Conservation (phyloP, 164 flowering plant species). For the Echeveria elegans region DNA sequence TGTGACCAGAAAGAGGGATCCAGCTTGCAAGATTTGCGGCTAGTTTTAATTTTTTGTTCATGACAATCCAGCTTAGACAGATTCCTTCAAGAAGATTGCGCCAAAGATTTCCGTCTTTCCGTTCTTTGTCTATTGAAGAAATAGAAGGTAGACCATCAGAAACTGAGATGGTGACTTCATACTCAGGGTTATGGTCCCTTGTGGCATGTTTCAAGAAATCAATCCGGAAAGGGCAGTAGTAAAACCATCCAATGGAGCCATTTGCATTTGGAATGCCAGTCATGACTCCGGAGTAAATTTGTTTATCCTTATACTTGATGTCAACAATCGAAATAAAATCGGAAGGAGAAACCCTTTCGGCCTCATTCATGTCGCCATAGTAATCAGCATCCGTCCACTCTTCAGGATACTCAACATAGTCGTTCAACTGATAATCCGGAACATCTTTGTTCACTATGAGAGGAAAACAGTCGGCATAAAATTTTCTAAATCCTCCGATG, state of each 20-base stretch:
- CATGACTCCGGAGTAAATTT: conserved; percentile 72
- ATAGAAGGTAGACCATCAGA: conserved; percentile 67
- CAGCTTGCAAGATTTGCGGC: too few relatives aligned
- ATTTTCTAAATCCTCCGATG: too few relatives aligned
- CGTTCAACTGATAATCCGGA: conserved; percentile 38
- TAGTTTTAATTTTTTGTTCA: conserved; percentile 60
- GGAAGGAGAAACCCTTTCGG: too few relatives aligned
- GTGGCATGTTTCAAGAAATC: conserved; percentile 56
- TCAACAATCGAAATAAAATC: conserved; percentile 84
- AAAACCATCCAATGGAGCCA: conserved; percentile 70
- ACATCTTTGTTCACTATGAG: conserved; percentile 79
- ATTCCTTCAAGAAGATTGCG: conserved; percentile 67
- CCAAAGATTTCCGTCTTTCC: conserved; percentile 92
- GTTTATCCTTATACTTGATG: conserved; percentile 56
- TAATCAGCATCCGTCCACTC: too few relatives aligned
- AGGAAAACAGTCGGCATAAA: too few relatives aligned
- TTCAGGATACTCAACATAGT: too few relatives aligned
- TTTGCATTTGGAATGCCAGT: conserved; percentile 86
- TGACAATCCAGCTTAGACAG: conserved; percentile 80
- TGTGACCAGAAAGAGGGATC: too few relatives aligned
- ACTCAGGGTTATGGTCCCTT: conserved; percentile 33
- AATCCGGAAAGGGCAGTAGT: conserved; percentile 73
- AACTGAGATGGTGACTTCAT: conserved; percentile 46
- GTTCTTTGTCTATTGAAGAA: conserved; percentile 60
- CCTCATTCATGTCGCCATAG: too few relatives aligned